Evolutionary conservation across 371 early-diverging fungal genomes (phyloP), one percentile per base, ranked within the genome.

Genomic region (Lichtheimia hyalospora): DNA sequence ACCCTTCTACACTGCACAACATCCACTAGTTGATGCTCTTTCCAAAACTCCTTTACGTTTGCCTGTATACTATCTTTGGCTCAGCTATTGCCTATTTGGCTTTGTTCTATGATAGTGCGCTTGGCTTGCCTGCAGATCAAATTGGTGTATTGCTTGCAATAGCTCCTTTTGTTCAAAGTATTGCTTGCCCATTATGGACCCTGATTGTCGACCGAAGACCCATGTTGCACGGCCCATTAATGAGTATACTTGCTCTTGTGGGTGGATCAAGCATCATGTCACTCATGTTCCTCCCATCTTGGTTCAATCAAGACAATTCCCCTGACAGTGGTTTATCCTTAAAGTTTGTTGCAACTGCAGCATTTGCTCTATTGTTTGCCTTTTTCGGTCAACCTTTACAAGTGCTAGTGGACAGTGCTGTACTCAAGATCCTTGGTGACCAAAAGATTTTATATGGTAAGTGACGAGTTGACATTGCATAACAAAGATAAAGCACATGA

Each of bases 401-500:
- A 28, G 69, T 73, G 5, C 43, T 77, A 27, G 74, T 77, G 0
- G 78, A 77, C 49, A 74, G 74, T 58, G 72, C 74, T 12, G 74
- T 74, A 5, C 52, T 77, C 7, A 77, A 77, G 46, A 77, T 77
- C 18, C 54, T 77, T 7, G 78, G 73, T 14, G 67, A 70, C 10
- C 65, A 77, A 44, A 72, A 68, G 40, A 63, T 77, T 20, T 63
- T 74, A n/a, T 77, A 77, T 70, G 78, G 78, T 74, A 64, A 57
- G 39, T 15, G 40, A 48, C 13, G 21, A 40, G 46, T n/a, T 46
- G 15, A 49, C 40, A 2, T 40, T 13, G 27, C 6, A 14, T 23
- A 8, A 5, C 46, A 48, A 44, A 51, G 28, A 41, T 6, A 16
- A 50, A 49, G 34, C 27, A 49, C 21, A 54, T 12, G 56, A 55